Evolutionary conservation across 345 rosid genomes (phyloP).

Genomic region (Dipteronia dyeriana): DNA sequence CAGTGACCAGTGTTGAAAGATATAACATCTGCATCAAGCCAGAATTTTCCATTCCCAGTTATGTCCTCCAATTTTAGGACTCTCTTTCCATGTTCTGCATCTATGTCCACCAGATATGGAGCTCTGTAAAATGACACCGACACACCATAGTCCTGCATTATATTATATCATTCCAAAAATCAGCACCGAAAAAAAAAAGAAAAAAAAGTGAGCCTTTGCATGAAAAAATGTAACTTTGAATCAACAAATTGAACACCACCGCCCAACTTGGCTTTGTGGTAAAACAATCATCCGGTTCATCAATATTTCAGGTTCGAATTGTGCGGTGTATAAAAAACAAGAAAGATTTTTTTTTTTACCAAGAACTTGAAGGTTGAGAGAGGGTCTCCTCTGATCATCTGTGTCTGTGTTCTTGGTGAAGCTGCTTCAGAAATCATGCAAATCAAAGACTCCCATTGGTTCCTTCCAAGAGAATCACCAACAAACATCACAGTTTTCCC

Average conservation of each 20-base stretch:
- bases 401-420: constrained; percentile 52
- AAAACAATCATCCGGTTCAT: no score
- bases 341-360: no score
- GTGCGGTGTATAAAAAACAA: no score
- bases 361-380: constrained; percentile 74
- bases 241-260: no score
- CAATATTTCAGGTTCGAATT: no score
- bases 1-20: constrained; percentile 94
- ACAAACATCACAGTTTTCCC: constrained; percentile 86
- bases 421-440: constrained; percentile 64
- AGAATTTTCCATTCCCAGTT: constrained; percentile 65
- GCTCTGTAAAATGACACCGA: constrained; percentile 70
- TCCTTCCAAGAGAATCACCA: constrained; percentile 87
- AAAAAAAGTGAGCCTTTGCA: not conserved
- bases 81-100: constrained; percentile 65
- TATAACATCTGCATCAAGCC: constrained; percentile 69
- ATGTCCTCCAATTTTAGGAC: constrained; percentile 69
- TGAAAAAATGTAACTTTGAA: not conserved
- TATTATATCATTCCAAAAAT: not conserved
- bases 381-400: constrained; percentile 64
- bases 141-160: constrained; percentile 71
- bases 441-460: constrained; percentile 92
- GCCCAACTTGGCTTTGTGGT: no score
- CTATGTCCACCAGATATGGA: constrained; percentile 88
- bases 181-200: not conserved